Evolutionary conservation across 2,329 filamentous ascomycete genomes (phyloP).

Genomic region (Cladosporium sp.): DNA sequence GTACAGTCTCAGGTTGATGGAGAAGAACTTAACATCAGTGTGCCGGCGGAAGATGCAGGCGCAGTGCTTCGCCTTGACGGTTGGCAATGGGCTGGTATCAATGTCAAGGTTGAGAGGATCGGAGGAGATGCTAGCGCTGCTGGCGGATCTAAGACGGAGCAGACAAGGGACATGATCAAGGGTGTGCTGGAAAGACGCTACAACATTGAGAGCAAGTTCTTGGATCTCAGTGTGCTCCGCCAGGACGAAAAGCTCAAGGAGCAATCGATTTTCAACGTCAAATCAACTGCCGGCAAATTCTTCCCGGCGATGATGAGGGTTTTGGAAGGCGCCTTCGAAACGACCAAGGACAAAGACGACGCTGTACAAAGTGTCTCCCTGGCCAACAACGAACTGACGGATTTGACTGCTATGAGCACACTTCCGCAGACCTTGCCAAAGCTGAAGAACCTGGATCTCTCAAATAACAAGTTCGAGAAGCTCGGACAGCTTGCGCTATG

Average conservation of each 20-base stretch:
- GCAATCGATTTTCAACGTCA: slow-evolving; percentile 71
- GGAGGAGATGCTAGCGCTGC: slow-evolving; percentile 19
- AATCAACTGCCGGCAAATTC: slow-evolving; percentile 73
- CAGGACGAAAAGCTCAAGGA: slow-evolving; percentile 66
- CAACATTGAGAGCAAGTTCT: slow-evolving; percentile 63
- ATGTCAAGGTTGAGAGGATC: slow-evolving; percentile 33
- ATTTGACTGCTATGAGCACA: slow-evolving; percentile 67
- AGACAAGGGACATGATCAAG: slow-evolving; percentile 60
- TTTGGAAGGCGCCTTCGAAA: slow-evolving; percentile 73
- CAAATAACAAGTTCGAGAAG: slow-evolving; percentile 71
- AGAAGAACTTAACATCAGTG: slow-evolving; percentile 34
- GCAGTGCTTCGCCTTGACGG: slow-evolving; percentile 37
- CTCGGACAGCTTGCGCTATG: slow-evolving; percentile 67
- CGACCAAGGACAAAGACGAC: slow-evolving; percentile 65
- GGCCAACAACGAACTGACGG: slow-evolving; percentile 71
- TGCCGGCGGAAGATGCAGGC: slow-evolving; percentile 32
- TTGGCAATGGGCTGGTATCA: slow-evolving; percentile 37
- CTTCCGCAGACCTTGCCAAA: slow-evolving; percentile 78
- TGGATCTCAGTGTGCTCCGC: slow-evolving; percentile 76
- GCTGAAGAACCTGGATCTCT: slow-evolving; percentile 83
- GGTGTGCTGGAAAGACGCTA: slow-evolving; percentile 73
- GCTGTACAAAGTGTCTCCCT: slow-evolving; percentile 80
- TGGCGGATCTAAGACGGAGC: slow-evolving; percentile 45
- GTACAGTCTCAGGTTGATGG: slow-evolving; percentile 33
- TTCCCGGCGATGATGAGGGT: slow-evolving; percentile 90